Conservation (phyloP, 768 basidiomycete species). For the Neoboletus subvelutipes region DNA sequence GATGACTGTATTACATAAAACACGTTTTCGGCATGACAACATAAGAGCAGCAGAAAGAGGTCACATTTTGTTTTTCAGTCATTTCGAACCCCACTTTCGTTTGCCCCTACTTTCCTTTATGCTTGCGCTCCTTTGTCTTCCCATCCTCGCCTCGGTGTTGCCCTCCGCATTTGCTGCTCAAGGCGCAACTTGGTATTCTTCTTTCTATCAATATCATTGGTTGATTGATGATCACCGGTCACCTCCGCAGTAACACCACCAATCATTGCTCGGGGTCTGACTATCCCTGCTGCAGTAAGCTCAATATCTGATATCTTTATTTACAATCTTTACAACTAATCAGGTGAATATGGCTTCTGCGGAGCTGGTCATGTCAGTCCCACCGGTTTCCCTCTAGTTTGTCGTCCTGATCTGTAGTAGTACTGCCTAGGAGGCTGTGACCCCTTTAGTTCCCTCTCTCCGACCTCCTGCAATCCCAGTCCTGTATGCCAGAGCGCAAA, state of each 20-base stretch:
- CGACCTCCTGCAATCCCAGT: constrained; percentile 66
- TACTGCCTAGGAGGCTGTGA: constrained; percentile 89
- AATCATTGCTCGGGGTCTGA: constrained; percentile 35
- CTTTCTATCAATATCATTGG: neutral
- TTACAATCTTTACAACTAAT: neutral
- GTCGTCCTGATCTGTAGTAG: constrained; percentile 34
- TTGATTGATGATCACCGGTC: neutral
- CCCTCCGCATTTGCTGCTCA: constrained; percentile 22
- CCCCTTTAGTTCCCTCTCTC: constrained; percentile 62
- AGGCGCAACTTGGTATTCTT: constrained; percentile 29
- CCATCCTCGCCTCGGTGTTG: constrained; percentile 16
- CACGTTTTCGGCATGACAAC: neutral
- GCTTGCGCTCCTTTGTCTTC: constrained; percentile 17
- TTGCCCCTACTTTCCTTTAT: constrained; percentile 21
- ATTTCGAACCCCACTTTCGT: constrained; percentile 10
- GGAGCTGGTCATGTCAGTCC: constrained; percentile 41
- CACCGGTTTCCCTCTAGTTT: neutral
- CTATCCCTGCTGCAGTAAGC: constrained; percentile 46
- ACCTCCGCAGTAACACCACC: constrained; percentile 38
- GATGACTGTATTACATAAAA: neutral
- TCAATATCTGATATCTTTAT: neutral
- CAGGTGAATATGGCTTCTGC: constrained; percentile 57
- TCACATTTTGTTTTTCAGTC: neutral
- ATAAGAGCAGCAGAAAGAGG: neutral
- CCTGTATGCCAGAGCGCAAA: constrained; percentile 68